These are phyloP conservation scores for Colletotrichum caudatum DNA, from an alignment of 2,329 filamentous ascomycete species.

Conservation along the genomic window DNA sequence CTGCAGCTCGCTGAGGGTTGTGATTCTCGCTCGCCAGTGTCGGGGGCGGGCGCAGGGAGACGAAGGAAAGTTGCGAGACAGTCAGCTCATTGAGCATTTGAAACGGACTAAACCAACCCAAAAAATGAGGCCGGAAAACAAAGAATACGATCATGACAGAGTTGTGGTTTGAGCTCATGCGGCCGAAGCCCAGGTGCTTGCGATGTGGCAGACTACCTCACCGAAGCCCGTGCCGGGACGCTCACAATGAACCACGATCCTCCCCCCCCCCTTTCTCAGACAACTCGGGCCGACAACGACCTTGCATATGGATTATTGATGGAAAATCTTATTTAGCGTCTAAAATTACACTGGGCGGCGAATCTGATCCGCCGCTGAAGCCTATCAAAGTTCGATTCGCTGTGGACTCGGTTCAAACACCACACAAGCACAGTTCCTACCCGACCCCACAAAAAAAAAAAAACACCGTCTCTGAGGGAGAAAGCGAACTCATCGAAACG, in stretches of 20 bases:
- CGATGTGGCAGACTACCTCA: constrained; percentile 15
- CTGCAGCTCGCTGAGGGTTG: constrained; percentile 13
- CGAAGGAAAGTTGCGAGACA: not conserved
- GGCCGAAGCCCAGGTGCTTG: constrained; percentile 31
- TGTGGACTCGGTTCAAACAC: constrained; percentile 16
- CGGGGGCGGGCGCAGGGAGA: not conserved
- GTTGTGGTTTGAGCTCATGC: constrained; percentile 28
- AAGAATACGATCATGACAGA: constrained; percentile 11
- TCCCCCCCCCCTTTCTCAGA: rapidly evolving
- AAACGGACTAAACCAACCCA: not conserved
- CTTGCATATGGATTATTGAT: not conserved
- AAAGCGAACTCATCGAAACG: not conserved
- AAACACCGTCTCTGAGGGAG: constrained; percentile 21
- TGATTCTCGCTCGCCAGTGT: too few species aligned
- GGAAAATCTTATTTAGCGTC: constrained; percentile 19
- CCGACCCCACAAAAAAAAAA: not conserved
- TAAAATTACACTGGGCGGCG: constrained; percentile 36
- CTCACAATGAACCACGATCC: not conserved
- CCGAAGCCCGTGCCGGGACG: too few species aligned
- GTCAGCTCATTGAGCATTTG: not conserved
- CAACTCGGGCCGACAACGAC: not conserved
- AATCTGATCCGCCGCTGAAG: constrained; percentile 33
- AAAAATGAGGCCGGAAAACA: not conserved
- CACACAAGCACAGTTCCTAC: not conserved
- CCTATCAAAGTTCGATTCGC: constrained; percentile 26